Evolutionary conservation across 257 asterid genomes (phyloP), one percentile per base, ranked within the genome.

Genomic region (Ballota nigra): DNA sequence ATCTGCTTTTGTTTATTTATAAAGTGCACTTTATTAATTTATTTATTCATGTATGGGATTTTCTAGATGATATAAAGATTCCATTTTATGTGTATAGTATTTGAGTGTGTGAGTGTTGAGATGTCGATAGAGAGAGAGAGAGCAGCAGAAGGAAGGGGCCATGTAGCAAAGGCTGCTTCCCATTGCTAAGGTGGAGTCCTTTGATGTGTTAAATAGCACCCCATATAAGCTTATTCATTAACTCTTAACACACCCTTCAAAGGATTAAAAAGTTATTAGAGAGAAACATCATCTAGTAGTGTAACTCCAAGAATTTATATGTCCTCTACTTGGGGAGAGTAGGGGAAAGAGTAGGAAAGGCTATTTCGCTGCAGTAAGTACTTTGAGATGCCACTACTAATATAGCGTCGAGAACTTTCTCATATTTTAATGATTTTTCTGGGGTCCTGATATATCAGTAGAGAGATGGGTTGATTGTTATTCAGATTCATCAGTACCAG

Each of bases 391-490:
- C 19, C 52, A 13, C 52, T 43, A 57, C 15, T 57, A 15, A 15
- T 20, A 38, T 63, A 31, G 56, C 19, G 36, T 56, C 29, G 22
- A 40, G 11, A 64, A 64, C 69, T 22, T 64, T 40, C 36, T 24
- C 2, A 10, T 57, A 4, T 23, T 41, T 71, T 59, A 26, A 26
- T 41, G 1, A 8, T 22, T 15, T 23, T 36, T 23, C 11, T 55
- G 55, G 6, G 22, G 55, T n/a, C 55, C 20, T 13, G 11, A 11
- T 38, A 75, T 91, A 78, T 91, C 97, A 82, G 89, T 76, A 43
- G 98, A 95, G 70, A 86, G 83, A 55, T 66, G 83, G 58, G 91
- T 75, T 58, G 86, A 72, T 70, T 83, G 78, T 60, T 77, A 82
- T 51, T 73, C 83, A 72, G 83, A 79, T 68, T 81, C 88, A 69